phyloP scores from a whole-genome alignment of 1,139 yeast species.

The Saccharomycopsis phalli region DNA sequence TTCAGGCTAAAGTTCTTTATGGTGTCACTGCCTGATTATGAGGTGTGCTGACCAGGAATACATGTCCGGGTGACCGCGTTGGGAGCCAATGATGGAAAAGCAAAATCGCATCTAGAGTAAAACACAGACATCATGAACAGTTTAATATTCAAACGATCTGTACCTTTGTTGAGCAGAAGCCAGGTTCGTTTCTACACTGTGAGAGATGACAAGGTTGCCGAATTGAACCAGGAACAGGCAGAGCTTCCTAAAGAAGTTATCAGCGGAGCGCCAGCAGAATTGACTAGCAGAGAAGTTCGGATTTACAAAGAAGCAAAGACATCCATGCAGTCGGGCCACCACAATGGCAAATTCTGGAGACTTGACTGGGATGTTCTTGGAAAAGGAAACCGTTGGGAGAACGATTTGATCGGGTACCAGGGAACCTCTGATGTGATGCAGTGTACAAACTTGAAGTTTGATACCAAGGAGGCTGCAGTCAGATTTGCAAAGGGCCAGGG shows the following conservation, averaged over 20 bases:
- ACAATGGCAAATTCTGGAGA: constrained; percentile 56
- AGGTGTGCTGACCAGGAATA: no score
- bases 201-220: constrained; percentile 8
- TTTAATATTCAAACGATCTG: no score
- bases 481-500: constrained; percentile 79
- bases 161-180: not conserved
- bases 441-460: constrained; percentile 71
- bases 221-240: constrained; percentile 21
- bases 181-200: not conserved
- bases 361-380: constrained; percentile 79
- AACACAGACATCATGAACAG: no score
- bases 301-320: constrained; percentile 72
- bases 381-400: constrained; percentile 82
- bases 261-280: constrained; percentile 74
- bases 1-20: no score
- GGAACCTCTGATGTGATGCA: constrained; percentile 80
- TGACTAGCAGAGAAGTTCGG: constrained; percentile 62
- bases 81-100: no score
- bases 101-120: no score
- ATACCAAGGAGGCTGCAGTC: constrained; percentile 67
- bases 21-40: no score
- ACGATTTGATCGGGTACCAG: constrained; percentile 82
- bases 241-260: constrained; percentile 47
- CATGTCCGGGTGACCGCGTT: no score
- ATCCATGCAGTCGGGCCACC: constrained; percentile 61